Percentiles rank a stretch among this genome's conserved stretches.
These are phyloP conservation scores for Neoarthrinium moseri DNA, from an alignment of 2,329 filamentous ascomycete species.

Conservation along the genomic window DNA sequence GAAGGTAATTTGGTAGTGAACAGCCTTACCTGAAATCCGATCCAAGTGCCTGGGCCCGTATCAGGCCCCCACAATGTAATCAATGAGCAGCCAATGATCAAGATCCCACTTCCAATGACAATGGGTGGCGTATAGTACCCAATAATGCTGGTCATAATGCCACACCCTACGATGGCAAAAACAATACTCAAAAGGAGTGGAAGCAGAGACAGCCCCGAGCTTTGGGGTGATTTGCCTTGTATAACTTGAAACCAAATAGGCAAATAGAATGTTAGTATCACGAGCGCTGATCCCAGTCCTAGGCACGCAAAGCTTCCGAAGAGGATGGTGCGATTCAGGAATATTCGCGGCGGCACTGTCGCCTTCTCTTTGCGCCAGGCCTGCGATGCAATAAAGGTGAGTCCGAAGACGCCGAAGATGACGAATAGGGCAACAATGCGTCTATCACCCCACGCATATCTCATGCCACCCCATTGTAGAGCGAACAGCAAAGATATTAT, in stretches of 20 bases:
- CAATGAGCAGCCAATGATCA: background rate
- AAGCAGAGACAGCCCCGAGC: background rate
- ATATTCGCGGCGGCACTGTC: background rate
- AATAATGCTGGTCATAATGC: background rate
- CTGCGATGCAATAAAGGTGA: background rate
- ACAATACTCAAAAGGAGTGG: background rate
- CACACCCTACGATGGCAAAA: background rate
- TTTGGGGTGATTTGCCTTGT: background rate
- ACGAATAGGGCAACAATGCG: slow-evolving; percentile 3
- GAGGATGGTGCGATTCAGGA: background rate
- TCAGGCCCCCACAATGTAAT: background rate
- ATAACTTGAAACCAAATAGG: slow-evolving; percentile 2
- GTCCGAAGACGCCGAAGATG: background rate
- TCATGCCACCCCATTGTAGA: slow-evolving; percentile 3
- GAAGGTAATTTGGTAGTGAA: background rate
- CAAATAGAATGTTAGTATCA: slow-evolving; percentile 1
- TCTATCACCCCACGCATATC: background rate
- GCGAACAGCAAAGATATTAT: background rate
- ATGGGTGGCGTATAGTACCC: slow-evolving; percentile 1
- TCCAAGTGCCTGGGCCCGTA: background rate
- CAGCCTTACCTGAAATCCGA: slow-evolving; percentile 1
- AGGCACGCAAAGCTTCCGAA: background rate
- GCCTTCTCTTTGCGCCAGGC: background rate
- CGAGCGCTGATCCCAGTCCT: background rate
- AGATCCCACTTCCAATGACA: background rate